Base-by-base conservation (phyloP, 495 filamentous ascomycete species). In the Antarctomyces pellizariae region DNA sequence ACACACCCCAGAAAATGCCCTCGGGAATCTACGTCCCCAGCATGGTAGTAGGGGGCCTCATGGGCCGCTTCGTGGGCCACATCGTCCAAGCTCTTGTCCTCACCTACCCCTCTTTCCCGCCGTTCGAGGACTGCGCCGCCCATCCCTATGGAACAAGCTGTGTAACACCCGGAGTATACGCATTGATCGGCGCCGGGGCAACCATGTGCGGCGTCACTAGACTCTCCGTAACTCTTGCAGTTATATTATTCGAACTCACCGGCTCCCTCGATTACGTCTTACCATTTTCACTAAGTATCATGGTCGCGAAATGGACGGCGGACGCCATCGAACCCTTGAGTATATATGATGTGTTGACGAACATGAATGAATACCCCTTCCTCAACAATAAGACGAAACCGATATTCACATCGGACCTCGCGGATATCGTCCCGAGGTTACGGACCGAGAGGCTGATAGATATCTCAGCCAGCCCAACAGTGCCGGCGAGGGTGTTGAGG, bases 171-270 rank as follows among this genome's bases (percentile, higher is more conserved):
- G 86, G 86, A 8, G 80, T 97, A 0, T 97, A 97, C 46, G 86
- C 80, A 2, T 60, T 97, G 39, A 77, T 92, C 29, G 89, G 83
- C 14, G 86, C 86, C 25, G 86, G 86, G 11, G 78, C 82, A 8
- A 92, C 84, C 7, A 97, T 97, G 86, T 95, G 86, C 38, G 86
- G 86, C 26, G 86, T 95, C 4, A 97, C 86, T 7, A 62, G 86
- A 16, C 49, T 97, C 16, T 93, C 86, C 0, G 82, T 97, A 7
- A 93, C 86, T 1, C 63, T 97, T 0, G 79, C 80, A 7, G 78
- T 97, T 38, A 93, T 97, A 36, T 57, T 93, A 0, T 95, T 97
- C 41, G 86, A 97, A 45, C 52, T 97, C 25, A 97, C 86, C 0
- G 86, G 86, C 30, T 89, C 77, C 49, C 48, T 97, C 12, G 73